Conservation (phyloP, 1,284 basidiomycete genomes). For the Cystobasidium pallidum region DNA sequence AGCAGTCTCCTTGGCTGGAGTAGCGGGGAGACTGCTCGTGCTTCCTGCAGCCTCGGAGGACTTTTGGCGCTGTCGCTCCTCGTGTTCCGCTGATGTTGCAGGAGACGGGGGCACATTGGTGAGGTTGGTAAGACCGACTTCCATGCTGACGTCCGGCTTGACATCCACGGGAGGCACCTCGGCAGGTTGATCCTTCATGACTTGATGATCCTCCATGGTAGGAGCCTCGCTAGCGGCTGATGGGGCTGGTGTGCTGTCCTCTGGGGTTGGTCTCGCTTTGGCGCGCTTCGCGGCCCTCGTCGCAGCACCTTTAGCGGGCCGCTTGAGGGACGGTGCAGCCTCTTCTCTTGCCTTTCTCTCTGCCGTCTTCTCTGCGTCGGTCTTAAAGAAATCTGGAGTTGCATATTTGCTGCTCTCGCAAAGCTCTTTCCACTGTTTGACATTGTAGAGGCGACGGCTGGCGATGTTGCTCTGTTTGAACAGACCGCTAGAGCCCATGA, state of each 20-base stretch:
- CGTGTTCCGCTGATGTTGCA: slow-evolving; percentile 6
- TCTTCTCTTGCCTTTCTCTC: slow-evolving; percentile 58
- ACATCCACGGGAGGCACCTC: neutral
- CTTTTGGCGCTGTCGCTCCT: neutral
- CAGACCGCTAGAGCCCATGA: slow-evolving; percentile 79
- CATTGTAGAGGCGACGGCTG: slow-evolving; percentile 67
- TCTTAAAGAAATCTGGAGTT: slow-evolving; percentile 49
- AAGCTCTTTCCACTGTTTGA: slow-evolving; percentile 53
- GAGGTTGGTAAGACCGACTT: neutral
- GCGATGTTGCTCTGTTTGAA: slow-evolving; percentile 91
- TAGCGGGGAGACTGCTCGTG: neutral
- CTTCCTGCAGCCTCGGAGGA: neutral
- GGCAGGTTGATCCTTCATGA: slow-evolving; percentile 19
- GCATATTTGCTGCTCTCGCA: slow-evolving; percentile 42
- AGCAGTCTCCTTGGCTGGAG: neutral
- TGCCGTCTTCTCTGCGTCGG: slow-evolving; percentile 2
- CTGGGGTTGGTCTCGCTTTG: no score
- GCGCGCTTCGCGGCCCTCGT: slow-evolving; percentile 16
- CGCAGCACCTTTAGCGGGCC: slow-evolving; percentile 53
- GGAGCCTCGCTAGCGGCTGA: slow-evolving; percentile 14
- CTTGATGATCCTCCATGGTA: slow-evolving; percentile 16
- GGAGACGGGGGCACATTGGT: neutral
- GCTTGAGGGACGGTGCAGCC: slow-evolving; percentile 63
- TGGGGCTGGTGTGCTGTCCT: no score
- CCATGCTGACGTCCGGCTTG: neutral